These are phyloP conservation scores for Thraustotheca clavata DNA, from an alignment of 352 stramenopile genomes.

Conservation along the genomic window DNA sequence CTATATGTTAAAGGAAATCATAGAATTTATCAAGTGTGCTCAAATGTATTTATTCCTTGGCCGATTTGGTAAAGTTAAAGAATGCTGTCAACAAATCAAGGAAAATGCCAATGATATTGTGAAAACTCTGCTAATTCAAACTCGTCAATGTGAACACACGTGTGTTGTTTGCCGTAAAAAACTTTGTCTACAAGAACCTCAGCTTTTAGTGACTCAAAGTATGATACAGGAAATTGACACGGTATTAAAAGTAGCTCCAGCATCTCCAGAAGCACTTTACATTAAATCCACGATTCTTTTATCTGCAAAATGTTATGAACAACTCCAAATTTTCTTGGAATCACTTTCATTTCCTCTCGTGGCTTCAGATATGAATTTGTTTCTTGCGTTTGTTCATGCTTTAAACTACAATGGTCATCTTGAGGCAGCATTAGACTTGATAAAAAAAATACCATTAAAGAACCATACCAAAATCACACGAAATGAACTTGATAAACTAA, in stretches of 20 bases:
- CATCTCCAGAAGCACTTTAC: neutral
- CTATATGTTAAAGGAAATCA: neutral
- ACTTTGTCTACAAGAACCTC: neutral
- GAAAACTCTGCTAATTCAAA: neutral
- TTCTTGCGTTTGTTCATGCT: neutral
- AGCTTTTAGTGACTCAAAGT: neutral
- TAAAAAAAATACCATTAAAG: neutral
- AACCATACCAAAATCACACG: neutral
- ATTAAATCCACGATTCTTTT: slow-evolving; percentile 1
- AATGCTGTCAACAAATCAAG: neutral
- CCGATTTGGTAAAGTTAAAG: neutral
- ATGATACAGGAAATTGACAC: neutral
- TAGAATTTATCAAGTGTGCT: slow-evolving; percentile 2
- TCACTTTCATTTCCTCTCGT: neutral
- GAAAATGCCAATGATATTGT: neutral
- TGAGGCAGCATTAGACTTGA: neutral
- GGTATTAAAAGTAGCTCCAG: neutral
- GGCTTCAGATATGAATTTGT: neutral
- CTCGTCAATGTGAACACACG: neutral
- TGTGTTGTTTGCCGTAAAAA: no score
- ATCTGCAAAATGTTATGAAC: neutral
- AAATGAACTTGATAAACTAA: neutral
- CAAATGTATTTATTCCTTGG: slow-evolving; percentile 3
- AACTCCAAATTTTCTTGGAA: neutral
- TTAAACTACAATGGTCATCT: neutral